phyloP scores from a whole-genome alignment of 208 protist species.

The Trypanosoma brucei region DNA sequence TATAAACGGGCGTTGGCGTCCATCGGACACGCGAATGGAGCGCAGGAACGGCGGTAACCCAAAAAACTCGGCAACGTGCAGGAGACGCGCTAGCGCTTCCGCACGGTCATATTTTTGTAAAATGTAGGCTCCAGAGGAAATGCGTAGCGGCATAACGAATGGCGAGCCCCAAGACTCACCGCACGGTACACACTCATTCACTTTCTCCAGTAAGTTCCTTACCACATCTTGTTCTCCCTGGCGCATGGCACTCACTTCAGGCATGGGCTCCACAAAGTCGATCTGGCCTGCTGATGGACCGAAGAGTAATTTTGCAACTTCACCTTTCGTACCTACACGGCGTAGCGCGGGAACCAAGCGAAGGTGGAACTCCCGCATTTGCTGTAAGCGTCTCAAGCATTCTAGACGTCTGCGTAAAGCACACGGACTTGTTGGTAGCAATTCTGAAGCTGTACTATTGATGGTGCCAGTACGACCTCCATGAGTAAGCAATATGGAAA shows the following conservation, averaged over 20 bases:
- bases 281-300: slow-evolving; percentile 12
- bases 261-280: slow-evolving; percentile 41
- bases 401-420: slow-evolving; percentile 34
- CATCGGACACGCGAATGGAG: slow-evolving; percentile 48
- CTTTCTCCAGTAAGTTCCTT: slow-evolving; percentile 26
- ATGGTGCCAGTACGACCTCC: background rate
- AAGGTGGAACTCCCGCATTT: slow-evolving; percentile 35
- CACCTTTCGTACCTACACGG: slow-evolving; percentile 15
- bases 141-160: slow-evolving; percentile 31
- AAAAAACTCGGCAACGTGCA: slow-evolving; percentile 62
- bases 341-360: slow-evolving; percentile 33
- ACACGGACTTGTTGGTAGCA: slow-evolving; percentile 24
- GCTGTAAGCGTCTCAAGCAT: slow-evolving; percentile 37
- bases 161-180: slow-evolving; percentile 47
- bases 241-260: slow-evolving; percentile 32
- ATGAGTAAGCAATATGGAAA: slow-evolving; percentile 28
- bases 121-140: slow-evolving; percentile 59
- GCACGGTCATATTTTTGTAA: slow-evolving; percentile 37
- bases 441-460: slow-evolving; percentile 9
- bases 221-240: slow-evolving; percentile 47
- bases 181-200: slow-evolving; percentile 29
- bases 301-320: slow-evolving; percentile 29
- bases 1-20: background rate
- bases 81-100: slow-evolving; percentile 30
- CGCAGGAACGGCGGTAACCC: slow-evolving; percentile 84